A percentile compares a stretch with the other conserved stretches of the same genome.
Evolutionary conservation across 2,329 filamentous ascomycete genomes (phyloP).

Genomic region (Colletotrichum graminicola): DNA sequence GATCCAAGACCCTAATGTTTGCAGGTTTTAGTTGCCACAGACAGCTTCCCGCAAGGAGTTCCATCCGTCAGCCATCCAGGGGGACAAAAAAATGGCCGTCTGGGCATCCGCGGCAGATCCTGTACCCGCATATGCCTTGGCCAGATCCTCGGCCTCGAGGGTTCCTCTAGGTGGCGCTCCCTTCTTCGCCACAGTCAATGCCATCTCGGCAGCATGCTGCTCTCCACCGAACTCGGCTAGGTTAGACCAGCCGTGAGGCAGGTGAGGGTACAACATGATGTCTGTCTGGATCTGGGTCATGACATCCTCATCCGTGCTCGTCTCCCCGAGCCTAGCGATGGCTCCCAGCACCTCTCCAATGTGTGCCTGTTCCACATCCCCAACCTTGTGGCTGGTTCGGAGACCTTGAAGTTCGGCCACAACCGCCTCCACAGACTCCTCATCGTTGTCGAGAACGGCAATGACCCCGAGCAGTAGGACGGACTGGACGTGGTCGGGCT

Average conservation of each 20-base stretch:
- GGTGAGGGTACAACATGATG: conserved; percentile 83
- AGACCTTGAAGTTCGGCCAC: conserved; percentile 80
- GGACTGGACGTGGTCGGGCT: conserved; percentile 82
- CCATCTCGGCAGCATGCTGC: conserved; percentile 77
- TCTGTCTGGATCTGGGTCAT: conserved; percentile 78
- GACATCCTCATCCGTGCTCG: conserved; percentile 62
- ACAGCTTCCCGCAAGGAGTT: conserved; percentile 61
- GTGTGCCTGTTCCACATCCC: conserved; percentile 72
- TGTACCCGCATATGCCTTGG: conserved; percentile 80
- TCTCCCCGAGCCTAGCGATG: conserved; percentile 71
- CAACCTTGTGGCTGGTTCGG: conserved; percentile 74
- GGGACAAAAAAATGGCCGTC: conserved; percentile 81
- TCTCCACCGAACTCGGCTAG: conserved; percentile 72
- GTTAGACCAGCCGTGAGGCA: conserved; percentile 84
- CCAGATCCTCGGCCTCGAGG: conserved; percentile 77
- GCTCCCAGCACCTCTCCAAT: conserved; percentile 83
- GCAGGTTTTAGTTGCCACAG: conserved; percentile 38
- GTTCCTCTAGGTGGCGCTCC: conserved; percentile 79
- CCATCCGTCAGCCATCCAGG: conserved; percentile 81
- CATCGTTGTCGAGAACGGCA: conserved; percentile 83
- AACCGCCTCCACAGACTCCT: conserved; percentile 84
- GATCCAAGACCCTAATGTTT: neutral
- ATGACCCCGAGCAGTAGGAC: conserved; percentile 87
- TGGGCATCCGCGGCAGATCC: conserved; percentile 80
- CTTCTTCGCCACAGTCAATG: conserved; percentile 80